Evolutionary conservation across 306 rosid genomes (phyloP), one percentile per base, ranked within the genome.

Genomic region (Hylodesmum podocarpum): DNA sequence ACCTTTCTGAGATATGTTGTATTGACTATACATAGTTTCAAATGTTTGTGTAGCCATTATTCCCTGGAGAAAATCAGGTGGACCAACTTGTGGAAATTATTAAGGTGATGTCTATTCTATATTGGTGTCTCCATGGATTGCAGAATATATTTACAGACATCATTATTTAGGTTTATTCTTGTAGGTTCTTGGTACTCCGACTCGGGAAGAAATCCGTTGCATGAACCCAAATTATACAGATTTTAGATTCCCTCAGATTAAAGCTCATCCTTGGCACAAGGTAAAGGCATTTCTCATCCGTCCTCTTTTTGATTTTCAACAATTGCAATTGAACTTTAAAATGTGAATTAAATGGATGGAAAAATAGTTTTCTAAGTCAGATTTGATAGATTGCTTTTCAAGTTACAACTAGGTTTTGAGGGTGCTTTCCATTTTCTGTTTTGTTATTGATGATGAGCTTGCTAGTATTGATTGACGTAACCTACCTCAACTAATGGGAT

Each of bases 261-360:
- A 92, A 87, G 97, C 96, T 41, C 96, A 92, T 72, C 97, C 95
- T 44, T 91, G 97, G 97, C 95, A 92, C 85, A 90, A 92, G 94
- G 97, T 90, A 49, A 66, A 19, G 61, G n/a, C 70, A 85, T 83
- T 76, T 24, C 9, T 51, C 18, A n/a, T 34, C n/a, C 57, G 47
- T 58, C 46, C 41, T 80, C 59, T 44, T 57, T 70, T 55, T 43
- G 8, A 40, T 39, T 39, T 16, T 75, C 29, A 15, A 39, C 57
- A 29, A 12, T 13, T 36, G 66, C 64, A 6, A 13, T 16, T 47
- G n/a, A 24, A 25, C 70, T 66, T 58, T 37, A 24, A 69, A 64
- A 41, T 49, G 25, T 8, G 47, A 43, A 53, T 9, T 1, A 28
- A 22, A 51, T 61, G 2, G n/a, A 13, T 39, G 14, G 21, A 55